Evolutionary conservation across 1,284 basidiomycete genomes (phyloP).

Genomic region (Ganoderma sinense): DNA sequence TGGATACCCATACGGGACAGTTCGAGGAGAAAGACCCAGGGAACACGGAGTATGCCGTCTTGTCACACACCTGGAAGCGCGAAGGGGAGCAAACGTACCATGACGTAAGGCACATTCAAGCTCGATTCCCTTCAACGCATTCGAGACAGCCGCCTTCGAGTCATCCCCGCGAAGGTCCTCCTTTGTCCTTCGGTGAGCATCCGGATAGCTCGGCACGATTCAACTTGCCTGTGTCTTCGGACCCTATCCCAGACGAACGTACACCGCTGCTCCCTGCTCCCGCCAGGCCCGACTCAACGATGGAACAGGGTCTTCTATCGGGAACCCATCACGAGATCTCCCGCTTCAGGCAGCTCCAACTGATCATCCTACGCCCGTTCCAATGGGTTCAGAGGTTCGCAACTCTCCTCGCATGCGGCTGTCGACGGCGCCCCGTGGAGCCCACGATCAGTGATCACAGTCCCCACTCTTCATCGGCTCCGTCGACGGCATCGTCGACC

Average conservation of each 20-base stretch:
- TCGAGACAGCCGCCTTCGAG: not conserved
- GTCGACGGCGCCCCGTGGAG: no score
- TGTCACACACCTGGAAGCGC: not conserved
- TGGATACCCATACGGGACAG: not conserved
- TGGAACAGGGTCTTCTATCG: not conserved
- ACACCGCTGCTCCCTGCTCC: not conserved
- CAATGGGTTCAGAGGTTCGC: not conserved
- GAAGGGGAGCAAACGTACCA: not conserved
- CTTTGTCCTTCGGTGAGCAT: not conserved
- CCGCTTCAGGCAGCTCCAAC: not conserved
- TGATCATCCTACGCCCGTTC: not conserved
- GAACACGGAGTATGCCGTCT: not conserved
- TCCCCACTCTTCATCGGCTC: no score
- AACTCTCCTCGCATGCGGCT: no score
- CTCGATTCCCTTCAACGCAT: not conserved
- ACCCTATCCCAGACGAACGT: not conserved
- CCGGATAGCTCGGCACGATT: no score
- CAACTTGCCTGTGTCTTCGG: not conserved
- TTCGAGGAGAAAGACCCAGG: not conserved
- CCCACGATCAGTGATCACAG: no score
- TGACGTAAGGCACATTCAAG: not conserved
- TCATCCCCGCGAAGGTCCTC: not conserved
- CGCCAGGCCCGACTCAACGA: not conserved
- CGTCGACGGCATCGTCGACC: no score
- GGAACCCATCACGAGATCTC: no score